Conservation (phyloP, 164 flowering plant genomes). For the Umbellularia californica region DNA sequence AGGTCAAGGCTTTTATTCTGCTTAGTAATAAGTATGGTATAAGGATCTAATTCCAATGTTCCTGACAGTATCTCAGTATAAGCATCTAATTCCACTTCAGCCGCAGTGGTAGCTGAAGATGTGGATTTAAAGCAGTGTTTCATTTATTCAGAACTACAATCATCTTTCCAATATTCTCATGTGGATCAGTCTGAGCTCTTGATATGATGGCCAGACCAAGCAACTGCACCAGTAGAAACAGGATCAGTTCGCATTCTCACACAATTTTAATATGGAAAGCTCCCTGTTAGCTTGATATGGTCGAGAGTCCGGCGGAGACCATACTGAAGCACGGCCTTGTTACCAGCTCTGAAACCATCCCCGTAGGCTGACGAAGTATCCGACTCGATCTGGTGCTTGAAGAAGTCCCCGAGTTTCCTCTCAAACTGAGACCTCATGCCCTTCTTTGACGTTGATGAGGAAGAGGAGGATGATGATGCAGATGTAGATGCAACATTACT, state of each 20-base stretch:
- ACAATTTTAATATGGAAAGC: conserved; percentile 43
- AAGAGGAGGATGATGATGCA: conserved; percentile 30
- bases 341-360: conserved; percentile 82
- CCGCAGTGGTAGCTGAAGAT: no score
- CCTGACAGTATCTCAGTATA: no score
- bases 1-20: no score
- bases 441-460: conserved; percentile 36
- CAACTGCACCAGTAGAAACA: neutral
- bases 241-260: neutral
- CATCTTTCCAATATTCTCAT: conserved; percentile 1
- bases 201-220: conserved; percentile 14
- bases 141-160: neutral
- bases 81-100: no score
- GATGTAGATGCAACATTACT: conserved; percentile 48
- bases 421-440: conserved; percentile 63
- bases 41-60: no score
- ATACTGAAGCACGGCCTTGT: conserved; percentile 60
- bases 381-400: conserved; percentile 86
- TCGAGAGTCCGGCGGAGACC: conserved; percentile 70
- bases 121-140: neutral
- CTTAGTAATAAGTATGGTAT: no score
- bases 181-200: conserved; percentile 20
- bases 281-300: conserved; percentile 73
- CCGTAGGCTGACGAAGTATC: conserved; percentile 88
- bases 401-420: conserved; percentile 79